Conservation (phyloP, 2,329 filamentous ascomycete species). For the Nothophoma quercina region DNA sequence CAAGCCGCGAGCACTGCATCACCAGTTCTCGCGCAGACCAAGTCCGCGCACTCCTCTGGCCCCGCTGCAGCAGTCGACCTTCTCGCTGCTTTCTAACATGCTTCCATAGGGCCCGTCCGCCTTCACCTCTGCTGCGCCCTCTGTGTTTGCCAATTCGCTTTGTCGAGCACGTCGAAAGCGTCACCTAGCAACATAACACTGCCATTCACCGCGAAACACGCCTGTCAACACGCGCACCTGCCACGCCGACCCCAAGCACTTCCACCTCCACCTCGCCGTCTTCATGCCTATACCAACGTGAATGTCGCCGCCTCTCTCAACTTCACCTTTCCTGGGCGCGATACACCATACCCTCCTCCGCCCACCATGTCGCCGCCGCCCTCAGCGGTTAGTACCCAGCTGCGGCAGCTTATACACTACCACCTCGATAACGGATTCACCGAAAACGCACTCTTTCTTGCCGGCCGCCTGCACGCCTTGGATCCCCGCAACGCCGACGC, state of each 20-base stretch:
- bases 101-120: slow-evolving; percentile 16
- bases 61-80: slow-evolving; percentile 18
- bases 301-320: slow-evolving; percentile 14
- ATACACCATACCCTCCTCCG: slow-evolving; percentile 17
- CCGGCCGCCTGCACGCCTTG: slow-evolving; percentile 83
- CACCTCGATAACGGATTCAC: slow-evolving; percentile 88
- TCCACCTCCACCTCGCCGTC: slow-evolving; percentile 22
- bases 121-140: slow-evolving; percentile 23
- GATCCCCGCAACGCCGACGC: slow-evolving; percentile 83
- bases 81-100: slow-evolving; percentile 23
- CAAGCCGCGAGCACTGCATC: slow-evolving; percentile 33
- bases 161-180: slow-evolving; percentile 46
- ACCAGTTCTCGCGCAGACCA: slow-evolving; percentile 20
- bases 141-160: slow-evolving; percentile 48
- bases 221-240: slow-evolving; percentile 13
- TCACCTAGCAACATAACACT: slow-evolving; percentile 46
- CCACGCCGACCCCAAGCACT: not conserved
- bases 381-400: slow-evolving; percentile 64
- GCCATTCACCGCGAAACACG: slow-evolving; percentile 27
- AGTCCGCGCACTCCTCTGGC: slow-evolving; percentile 10
- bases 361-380: slow-evolving; percentile 64
- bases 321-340: slow-evolving; percentile 14
- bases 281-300: slow-evolving; percentile 35
- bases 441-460: slow-evolving; percentile 92
- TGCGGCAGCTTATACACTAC: slow-evolving; percentile 72